phyloP scores from a whole-genome alignment of 2,329 filamentous ascomycete genomes.

The Fusarium redolens region DNA sequence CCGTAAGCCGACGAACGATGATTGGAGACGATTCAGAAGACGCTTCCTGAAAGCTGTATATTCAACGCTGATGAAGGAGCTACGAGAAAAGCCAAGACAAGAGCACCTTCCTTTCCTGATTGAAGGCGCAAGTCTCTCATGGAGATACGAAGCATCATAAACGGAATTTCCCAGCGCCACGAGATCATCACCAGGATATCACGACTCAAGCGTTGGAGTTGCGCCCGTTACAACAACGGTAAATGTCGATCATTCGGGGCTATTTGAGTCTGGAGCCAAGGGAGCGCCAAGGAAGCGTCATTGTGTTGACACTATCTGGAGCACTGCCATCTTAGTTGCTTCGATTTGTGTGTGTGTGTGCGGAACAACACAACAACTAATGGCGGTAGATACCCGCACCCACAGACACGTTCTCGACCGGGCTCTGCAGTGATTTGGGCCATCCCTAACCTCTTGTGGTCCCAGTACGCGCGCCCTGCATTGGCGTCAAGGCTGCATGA shows the following conservation, averaged over 20 bases:
- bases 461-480: constrained; percentile 1
- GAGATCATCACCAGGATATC: neutral
- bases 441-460: constrained; percentile 11
- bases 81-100: constrained; percentile 1
- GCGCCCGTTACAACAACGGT: neutral
- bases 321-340: neutral
- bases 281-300: neutral
- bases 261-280: neutral
- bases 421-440: neutral
- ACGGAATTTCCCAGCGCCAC: constrained; percentile 6
- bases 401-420: neutral
- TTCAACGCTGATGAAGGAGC: constrained; percentile 13
- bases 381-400: neutral
- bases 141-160: constrained; percentile 29
- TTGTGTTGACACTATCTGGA: constrained; percentile 7
- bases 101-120: constrained; percentile 14
- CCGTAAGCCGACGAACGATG: constrained; percentile 35
- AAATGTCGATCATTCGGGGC: neutral
- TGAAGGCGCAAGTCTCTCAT: constrained; percentile 31
- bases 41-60: constrained; percentile 32
- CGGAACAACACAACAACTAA: constrained; percentile 1
- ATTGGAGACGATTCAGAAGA: constrained; percentile 36
- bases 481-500: neutral
- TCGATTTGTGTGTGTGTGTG: neutral
- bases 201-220: neutral